A percentile compares a stretch with the other conserved stretches of the same genome.
Conservation (phyloP, 2,329 filamentous ascomycete genomes). For the Coniochaeta ligniaria region DNA sequence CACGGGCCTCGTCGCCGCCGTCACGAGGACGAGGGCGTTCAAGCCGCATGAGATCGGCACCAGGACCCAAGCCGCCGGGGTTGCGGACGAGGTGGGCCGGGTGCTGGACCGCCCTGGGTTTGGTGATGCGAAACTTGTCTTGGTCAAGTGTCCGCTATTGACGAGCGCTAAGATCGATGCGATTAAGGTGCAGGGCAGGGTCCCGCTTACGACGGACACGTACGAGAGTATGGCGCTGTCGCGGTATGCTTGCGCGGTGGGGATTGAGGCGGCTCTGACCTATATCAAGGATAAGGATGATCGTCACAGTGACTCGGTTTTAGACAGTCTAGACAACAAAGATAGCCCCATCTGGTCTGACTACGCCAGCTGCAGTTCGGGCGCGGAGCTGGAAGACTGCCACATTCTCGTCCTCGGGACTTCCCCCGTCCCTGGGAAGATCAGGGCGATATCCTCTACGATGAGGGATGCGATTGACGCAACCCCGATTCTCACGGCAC, state of each 20-base stretch:
- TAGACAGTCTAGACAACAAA: background rate
- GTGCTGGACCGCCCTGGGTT: constrained; percentile 9
- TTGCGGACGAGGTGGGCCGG: constrained; percentile 10
- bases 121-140: constrained; percentile 15
- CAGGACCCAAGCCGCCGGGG: constrained; percentile 16
- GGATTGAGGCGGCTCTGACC: constrained; percentile 17
- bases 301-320: background rate
- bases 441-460: background rate
- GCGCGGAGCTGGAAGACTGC: constrained; percentile 22
- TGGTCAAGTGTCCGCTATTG: constrained; percentile 17
- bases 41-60: constrained; percentile 21
- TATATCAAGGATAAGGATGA: constrained; percentile 10
- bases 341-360: constrained; percentile 14
- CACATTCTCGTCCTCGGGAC: constrained; percentile 22
- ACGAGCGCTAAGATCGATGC: constrained; percentile 18
- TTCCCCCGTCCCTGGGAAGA: constrained; percentile 6
- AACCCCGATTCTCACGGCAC: constrained; percentile 6
- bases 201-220: constrained; percentile 19
- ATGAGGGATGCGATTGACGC: constrained; percentile 22
- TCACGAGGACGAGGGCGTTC: constrained; percentile 18
- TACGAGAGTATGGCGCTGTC: constrained; percentile 25
- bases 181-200: constrained; percentile 12
- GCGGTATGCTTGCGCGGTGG: constrained; percentile 21
- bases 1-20: constrained; percentile 16
- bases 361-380: constrained; percentile 22